Base-by-base conservation (phyloP, 2,329 filamentous ascomycete genomes). In the Diaporthe helianthi region DNA sequence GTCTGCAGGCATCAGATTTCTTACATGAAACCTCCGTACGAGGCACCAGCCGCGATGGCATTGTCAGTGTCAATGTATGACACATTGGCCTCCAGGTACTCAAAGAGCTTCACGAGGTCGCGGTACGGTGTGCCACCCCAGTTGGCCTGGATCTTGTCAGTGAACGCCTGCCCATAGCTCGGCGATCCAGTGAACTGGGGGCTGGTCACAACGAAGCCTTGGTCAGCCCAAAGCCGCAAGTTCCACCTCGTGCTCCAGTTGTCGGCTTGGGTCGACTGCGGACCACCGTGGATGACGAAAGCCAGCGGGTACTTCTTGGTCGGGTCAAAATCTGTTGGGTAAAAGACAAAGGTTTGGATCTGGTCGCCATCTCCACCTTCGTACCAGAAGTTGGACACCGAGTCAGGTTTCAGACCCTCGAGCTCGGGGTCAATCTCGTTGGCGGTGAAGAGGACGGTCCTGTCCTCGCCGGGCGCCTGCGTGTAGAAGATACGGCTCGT, bases 71-170 rank as follows among this genome's bases (percentile, higher is more conserved):
- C 85, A 26, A 87, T 83, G 68, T 84, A 87, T 7, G 80, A 72
- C 19, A 87, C 74, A 24, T 84, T 82, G n/a, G 81, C 76, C 71
- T 85, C 82, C 69, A 87, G 85, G 71, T 85, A 83, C 44, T 85
- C 79, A 72, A 85, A 85, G 1, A 83, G 84, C 67, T 82, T 84
- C n/a, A 84, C 83, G 4, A 87, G 76, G 71, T 87, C 85, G 73
- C 83, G 82, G 73, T 87, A 87, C 0, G 85, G 85, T n/a, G 81
- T 78, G 4, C 81, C 82, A 26, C 85, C 85, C 85, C 85, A 87
- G 51, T 80, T 77, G 17, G 81, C 81, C 26, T 80, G 79, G 54
- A 87, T 84, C 0, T 81, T 80, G 74, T 87, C 85, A 1, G 84
- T 86, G 67, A 87, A 83, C 3, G 79, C 76, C 74, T 87, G 85